A percentile compares a stretch with the other conserved stretches of the same genome.
phyloP scores from a whole-genome alignment of 352 stramenopile genomes.

The Hyaloperonospora arabidopsidis region DNA sequence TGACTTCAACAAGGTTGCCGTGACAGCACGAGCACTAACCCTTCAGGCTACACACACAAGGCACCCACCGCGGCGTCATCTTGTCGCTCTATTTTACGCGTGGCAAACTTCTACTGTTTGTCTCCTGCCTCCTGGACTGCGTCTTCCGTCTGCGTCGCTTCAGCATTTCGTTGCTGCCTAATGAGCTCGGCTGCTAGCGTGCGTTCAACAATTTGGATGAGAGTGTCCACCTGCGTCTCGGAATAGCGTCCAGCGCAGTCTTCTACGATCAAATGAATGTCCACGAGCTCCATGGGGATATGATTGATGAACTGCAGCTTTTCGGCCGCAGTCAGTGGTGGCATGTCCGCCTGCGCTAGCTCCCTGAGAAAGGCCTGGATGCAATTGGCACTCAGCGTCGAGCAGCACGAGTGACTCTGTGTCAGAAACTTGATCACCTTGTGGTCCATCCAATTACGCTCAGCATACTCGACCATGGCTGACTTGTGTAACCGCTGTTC shows the following conservation, averaged over 20 bases:
- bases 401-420: slow-evolving; percentile 56
- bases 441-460: slow-evolving; percentile 87
- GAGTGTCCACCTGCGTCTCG: slow-evolving; percentile 68
- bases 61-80: slow-evolving; percentile 4
- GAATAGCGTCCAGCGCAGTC: slow-evolving; percentile 74
- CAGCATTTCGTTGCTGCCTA: slow-evolving; percentile 28
- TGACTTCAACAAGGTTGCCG: slow-evolving; percentile 7
- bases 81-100: slow-evolving; percentile 22
- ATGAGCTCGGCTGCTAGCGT: slow-evolving; percentile 40
- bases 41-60: no score
- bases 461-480: slow-evolving; percentile 64
- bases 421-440: slow-evolving; percentile 85
- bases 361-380: slow-evolving; percentile 58
- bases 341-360: slow-evolving; percentile 36
- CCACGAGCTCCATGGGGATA: slow-evolving; percentile 71
- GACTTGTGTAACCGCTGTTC: slow-evolving; percentile 69
- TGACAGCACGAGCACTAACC: slow-evolving; percentile 10
- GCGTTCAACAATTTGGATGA: slow-evolving; percentile 59
- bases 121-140: slow-evolving; percentile 14
- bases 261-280: slow-evolving; percentile 79
- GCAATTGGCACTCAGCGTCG: slow-evolving; percentile 36
- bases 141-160: slow-evolving; percentile 21
- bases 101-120: slow-evolving; percentile 2
- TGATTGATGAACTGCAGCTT: slow-evolving; percentile 86
- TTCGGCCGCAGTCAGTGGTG: slow-evolving; percentile 50